Evolutionary conservation across 768 basidiomycete species (phyloP).

Genomic region (Lactifluus hygrophoroides): DNA sequence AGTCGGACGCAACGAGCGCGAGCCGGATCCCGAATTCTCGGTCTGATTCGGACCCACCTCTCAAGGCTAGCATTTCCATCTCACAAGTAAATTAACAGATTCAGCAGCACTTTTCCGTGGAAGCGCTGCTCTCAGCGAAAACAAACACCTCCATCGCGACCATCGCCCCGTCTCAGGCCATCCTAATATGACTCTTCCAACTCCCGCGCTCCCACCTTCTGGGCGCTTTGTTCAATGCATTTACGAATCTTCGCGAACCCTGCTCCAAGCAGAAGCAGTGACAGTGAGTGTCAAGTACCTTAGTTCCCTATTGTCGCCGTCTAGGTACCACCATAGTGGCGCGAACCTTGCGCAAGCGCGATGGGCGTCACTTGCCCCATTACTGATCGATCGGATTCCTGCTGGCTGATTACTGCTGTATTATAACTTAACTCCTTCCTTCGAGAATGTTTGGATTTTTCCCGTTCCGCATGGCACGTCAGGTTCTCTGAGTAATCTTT

Average conservation of each 20-base stretch:
- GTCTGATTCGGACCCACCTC: background rate
- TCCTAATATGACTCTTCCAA: slow-evolving; percentile 2
- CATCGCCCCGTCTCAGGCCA: background rate
- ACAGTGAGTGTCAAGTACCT: slow-evolving; percentile 34
- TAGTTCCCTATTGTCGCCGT: background rate
- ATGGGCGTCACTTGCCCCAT: background rate
- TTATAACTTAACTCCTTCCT: background rate
- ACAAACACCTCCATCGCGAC: background rate
- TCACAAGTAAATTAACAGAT: background rate
- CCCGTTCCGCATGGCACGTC: background rate
- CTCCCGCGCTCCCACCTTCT: slow-evolving; percentile 35
- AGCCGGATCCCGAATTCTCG: background rate
- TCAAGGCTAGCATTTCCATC: background rate
- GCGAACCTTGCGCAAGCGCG: background rate
- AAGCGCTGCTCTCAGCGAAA: background rate
- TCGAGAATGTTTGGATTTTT: background rate
- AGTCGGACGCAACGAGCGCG: too few species aligned
- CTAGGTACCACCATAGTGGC: background rate
- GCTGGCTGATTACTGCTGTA: background rate
- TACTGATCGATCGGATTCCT: background rate
- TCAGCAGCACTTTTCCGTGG: background rate
- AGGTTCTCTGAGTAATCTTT: background rate
- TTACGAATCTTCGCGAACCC: slow-evolving; percentile 40
- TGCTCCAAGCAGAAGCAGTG: slow-evolving; percentile 42
- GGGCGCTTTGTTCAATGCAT: slow-evolving; percentile 44